Evolutionary conservation across 1,139 yeast species (phyloP).

Genomic region (Protomyces gravidus): DNA sequence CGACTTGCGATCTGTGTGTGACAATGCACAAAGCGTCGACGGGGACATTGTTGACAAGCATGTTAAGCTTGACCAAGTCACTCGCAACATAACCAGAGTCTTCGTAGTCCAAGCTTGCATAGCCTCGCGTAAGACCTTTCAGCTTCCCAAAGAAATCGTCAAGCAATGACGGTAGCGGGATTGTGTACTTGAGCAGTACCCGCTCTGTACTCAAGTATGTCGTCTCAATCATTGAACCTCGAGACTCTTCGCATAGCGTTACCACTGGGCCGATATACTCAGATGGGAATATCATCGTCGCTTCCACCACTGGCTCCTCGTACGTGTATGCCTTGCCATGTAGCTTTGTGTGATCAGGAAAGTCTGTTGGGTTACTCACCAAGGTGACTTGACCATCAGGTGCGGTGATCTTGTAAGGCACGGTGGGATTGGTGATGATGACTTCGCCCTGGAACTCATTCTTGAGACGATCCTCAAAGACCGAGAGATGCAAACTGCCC

Average conservation of each 20-base stretch:
- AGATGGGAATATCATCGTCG: conserved; percentile 83
- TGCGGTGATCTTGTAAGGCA: conserved; percentile 73
- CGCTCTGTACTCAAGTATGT: conserved; percentile 69
- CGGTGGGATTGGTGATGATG: conserved; percentile 93
- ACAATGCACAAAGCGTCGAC: conserved; percentile 92
- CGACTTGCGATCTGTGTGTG: conserved; percentile 75
- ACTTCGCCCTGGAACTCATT: conserved; percentile 91
- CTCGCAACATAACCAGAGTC: conserved; percentile 81
- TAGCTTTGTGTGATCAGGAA: conserved; percentile 55
- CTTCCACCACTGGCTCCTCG: conserved; percentile 83
- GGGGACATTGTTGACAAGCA: conserved; percentile 81
- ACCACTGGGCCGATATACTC: conserved; percentile 86
- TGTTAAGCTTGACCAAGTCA: conserved; percentile 79
- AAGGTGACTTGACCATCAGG: conserved; percentile 60
- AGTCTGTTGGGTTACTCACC: conserved; percentile 86
- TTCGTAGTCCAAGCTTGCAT: conserved; percentile 90
- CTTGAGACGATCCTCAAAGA: conserved; percentile 83
- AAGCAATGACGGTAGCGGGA: conserved; percentile 84
- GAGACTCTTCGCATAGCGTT: conserved; percentile 72
- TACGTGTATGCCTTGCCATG: conserved; percentile 47
- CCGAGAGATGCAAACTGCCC: conserved; percentile 93
- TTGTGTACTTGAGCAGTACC: conserved; percentile 67
- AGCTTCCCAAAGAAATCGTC: conserved; percentile 93
- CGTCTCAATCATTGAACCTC: conserved; percentile 78
- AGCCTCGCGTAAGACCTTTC: conserved; percentile 85